Percentiles rank a stretch among this genome's conserved stretches.
Conservation (phyloP, 225 moss, liverwort and hornwort species). For the Pseudoscleropodium purum region DNA sequence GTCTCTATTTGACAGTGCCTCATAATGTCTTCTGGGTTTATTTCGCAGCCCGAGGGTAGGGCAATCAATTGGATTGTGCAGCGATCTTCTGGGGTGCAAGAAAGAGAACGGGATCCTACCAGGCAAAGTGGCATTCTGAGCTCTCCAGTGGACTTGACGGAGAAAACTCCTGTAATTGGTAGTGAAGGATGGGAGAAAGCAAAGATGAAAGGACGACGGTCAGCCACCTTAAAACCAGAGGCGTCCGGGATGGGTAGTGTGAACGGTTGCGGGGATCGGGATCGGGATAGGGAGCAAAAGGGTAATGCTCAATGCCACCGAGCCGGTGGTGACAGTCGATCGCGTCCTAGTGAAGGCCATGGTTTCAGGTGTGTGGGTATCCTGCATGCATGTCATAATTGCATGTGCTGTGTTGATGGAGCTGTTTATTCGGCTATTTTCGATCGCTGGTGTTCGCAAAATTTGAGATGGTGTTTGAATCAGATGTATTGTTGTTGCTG, state of each 20-base stretch:
- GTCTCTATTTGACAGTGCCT: neutral
- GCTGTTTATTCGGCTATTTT: neutral
- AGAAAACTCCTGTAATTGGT: conserved; percentile 22
- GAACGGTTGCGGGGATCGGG: conserved; percentile 47
- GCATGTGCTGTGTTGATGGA: neutral
- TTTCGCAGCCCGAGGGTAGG: conserved; percentile 64
- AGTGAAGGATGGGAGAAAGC: conserved; percentile 70
- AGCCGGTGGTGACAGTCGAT: conserved; percentile 46
- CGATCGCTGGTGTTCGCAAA: neutral
- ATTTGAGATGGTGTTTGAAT: neutral
- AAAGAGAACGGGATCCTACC: conserved; percentile 65
- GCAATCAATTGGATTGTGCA: conserved; percentile 56
- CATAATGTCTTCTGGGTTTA: neutral
- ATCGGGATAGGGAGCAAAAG: conserved; percentile 67
- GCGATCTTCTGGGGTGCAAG: conserved; percentile 51
- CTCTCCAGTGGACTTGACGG: conserved; percentile 63
- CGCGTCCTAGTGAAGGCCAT: conserved; percentile 79
- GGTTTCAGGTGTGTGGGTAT: conserved; percentile 53
- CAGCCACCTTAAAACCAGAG: conserved; percentile 57
- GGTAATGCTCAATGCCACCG: conserved; percentile 68
- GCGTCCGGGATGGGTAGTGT: conserved; percentile 19
- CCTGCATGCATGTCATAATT: neutral
- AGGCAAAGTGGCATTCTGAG: conserved; percentile 54
- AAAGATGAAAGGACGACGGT: conserved; percentile 80
- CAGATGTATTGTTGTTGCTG: neutral